phyloP scores from a whole-genome alignment of 176 grass and related monocot genomes.

The Metroxylon sagu region DNA sequence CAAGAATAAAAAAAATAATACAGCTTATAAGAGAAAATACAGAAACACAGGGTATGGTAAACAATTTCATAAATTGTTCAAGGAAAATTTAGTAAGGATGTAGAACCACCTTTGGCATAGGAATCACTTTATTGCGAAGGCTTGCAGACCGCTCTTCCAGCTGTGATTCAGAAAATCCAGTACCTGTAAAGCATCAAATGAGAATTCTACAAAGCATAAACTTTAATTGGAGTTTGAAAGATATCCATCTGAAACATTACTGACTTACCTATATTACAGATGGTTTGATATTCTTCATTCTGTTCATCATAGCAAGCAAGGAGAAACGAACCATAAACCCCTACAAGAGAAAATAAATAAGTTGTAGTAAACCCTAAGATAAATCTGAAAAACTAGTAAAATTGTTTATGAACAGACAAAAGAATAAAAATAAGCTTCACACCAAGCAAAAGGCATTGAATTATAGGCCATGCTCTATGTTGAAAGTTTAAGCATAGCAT shows the following conservation, averaged over 20 bases:
- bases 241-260: background rate
- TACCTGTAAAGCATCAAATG: conserved; percentile 41
- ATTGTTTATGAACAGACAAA: too few relatives aligned
- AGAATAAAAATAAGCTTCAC: too few relatives aligned
- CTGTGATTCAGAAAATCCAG: conserved; percentile 95
- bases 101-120: conserved; percentile 71
- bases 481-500: too few relatives aligned
- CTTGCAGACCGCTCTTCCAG: conserved; percentile 80
- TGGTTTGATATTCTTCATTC: conserved; percentile 97
- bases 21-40: too few relatives aligned
- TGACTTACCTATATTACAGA: conserved; percentile 84
- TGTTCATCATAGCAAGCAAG: conserved; percentile 93
- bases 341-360: conserved; percentile 27
- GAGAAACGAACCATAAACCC: conserved; percentile 93
- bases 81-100: background rate
- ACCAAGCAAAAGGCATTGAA: too few relatives aligned
- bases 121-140: conserved; percentile 86
- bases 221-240: too few relatives aligned
- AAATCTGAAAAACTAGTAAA: too few relatives aligned
- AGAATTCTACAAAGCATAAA: too few relatives aligned
- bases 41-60: too few relatives aligned
- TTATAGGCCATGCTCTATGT: too few relatives aligned
- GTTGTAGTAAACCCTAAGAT: too few relatives aligned
- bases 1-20: background rate
- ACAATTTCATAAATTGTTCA: background rate